Conservation (phyloP, 2,329 filamentous ascomycete genomes). For the Sporothrix brunneoviolacea region DNA sequence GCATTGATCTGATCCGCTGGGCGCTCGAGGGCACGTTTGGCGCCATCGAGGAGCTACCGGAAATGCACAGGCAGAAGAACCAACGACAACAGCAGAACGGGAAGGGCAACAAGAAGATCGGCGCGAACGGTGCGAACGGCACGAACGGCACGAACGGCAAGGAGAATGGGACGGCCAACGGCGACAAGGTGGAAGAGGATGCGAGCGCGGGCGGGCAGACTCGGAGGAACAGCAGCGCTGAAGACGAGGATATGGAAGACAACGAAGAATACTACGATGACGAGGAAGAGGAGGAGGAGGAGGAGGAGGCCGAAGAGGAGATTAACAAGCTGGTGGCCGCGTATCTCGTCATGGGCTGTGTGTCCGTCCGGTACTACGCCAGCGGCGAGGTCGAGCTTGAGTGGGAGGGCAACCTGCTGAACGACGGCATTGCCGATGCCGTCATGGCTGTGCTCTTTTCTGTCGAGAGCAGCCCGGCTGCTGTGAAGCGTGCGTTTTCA, state of each 20-base stretch:
- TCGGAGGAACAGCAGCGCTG: conserved; percentile 11
- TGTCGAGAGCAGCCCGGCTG: conserved; percentile 88
- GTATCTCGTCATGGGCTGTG: conserved; percentile 81
- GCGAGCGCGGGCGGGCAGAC: no score
- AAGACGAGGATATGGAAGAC: conserved; percentile 4
- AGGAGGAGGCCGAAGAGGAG: conserved; percentile 44
- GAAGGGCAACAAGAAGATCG: conserved; percentile 28
- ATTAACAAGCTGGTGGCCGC: conserved; percentile 58
- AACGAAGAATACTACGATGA: conserved; percentile 23
- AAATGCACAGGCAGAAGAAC: conserved; percentile 38
- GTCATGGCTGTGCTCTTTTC: conserved; percentile 88
- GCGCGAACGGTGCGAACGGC: conserved; percentile 29
- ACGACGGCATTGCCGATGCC: conserved; percentile 96
- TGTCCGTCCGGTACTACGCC: conserved; percentile 69
- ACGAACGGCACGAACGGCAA: conserved; percentile 25
- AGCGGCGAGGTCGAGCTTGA: conserved; percentile 82
- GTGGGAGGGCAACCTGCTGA: conserved; percentile 97
- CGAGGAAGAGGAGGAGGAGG: conserved; percentile 41
- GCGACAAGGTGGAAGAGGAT: no score
- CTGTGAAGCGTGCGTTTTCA: conserved; percentile 70
- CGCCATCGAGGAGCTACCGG: conserved; percentile 63
- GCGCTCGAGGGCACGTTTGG: conserved; percentile 92
- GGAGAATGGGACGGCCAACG: no score
- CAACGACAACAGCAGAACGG: conserved; percentile 24
- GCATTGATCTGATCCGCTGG: conserved; percentile 88